Evolutionary conservation across 306 rosid genomes (phyloP).

Genomic region (Quercus ilex): DNA sequence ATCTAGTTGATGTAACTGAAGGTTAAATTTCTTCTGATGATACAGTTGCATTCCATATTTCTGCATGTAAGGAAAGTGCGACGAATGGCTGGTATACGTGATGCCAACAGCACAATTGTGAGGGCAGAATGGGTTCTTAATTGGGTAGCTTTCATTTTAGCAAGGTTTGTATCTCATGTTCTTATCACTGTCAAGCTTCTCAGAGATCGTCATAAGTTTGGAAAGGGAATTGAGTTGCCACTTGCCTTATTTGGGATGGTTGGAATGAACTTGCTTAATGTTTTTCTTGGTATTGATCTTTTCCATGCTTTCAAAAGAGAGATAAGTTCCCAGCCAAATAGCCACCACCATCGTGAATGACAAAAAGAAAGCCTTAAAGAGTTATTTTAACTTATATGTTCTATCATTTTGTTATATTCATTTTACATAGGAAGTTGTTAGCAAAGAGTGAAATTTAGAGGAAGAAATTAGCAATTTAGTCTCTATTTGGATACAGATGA

Average conservation of each 20-base stretch:
- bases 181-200: constrained; percentile 82
- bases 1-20: constrained; percentile 9
- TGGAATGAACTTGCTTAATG: constrained; percentile 82
- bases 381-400: not conserved
- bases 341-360: constrained; percentile 44
- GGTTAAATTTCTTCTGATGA: constrained; percentile 24
- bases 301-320: constrained; percentile 70
- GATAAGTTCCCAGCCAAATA: constrained; percentile 25
- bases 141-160: constrained; percentile 67
- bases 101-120: constrained; percentile 43
- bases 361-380: constrained; percentile 1
- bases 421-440: not conserved
- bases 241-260: constrained; percentile 84
- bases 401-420: constrained; percentile 12
- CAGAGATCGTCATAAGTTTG: constrained; percentile 69
- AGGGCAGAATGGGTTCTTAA: constrained; percentile 83
- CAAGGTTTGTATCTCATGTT: constrained; percentile 59
- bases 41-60: constrained; percentile 87
- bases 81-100: constrained; percentile 74
- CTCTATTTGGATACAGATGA: too few relatives aligned
- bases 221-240: constrained; percentile 77
- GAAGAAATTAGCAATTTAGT: not conserved
- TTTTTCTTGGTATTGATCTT: constrained; percentile 84
- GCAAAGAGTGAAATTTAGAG: not conserved
- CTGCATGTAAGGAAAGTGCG: constrained; percentile 75